These are phyloP conservation scores for Suhomyces sp. DNA, from an alignment of 805 yeast genomes.

Conservation along the genomic window DNA sequence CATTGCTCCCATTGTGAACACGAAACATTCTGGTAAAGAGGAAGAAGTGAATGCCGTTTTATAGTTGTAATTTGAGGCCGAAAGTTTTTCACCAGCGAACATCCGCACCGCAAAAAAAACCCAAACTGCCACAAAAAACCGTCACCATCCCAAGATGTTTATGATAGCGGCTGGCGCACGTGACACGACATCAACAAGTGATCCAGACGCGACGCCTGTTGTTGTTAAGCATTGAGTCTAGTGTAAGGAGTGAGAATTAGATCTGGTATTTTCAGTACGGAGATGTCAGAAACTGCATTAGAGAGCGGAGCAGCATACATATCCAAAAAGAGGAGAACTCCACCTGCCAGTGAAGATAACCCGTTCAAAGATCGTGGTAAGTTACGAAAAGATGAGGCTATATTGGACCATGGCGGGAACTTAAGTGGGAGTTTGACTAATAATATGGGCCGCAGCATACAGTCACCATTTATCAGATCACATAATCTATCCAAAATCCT, in stretches of 20 bases:
- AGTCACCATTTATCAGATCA: conserved; percentile 3
- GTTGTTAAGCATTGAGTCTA: background rate
- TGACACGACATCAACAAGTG: background rate
- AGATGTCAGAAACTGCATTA: background rate
- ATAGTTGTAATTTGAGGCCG: background rate
- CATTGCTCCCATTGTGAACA: background rate
- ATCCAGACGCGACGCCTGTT: conserved; percentile 1
- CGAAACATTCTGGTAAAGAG: conserved; percentile 2
- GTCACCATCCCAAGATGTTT: background rate
- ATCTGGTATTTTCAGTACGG: background rate
- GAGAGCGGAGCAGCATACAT: background rate
- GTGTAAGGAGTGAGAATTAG: background rate
- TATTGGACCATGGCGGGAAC: background rate
- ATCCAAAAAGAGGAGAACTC: conserved; percentile 1
- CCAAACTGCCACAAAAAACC: background rate
- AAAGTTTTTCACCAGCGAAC: conserved; percentile 4
- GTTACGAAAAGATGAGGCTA: conserved; percentile 1
- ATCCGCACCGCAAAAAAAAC: background rate
- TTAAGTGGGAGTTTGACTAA: background rate
- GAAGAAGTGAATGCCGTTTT: background rate
- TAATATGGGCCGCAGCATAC: background rate
- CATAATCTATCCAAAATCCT: conserved; percentile 3
- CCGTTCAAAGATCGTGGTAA: conserved; percentile 25
- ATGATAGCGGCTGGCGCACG: background rate
- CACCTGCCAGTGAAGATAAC: conserved; percentile 19